Conservation (phyloP, 2,329 filamentous ascomycete genomes). For the Teratosphaeria zuluensis region DNA sequence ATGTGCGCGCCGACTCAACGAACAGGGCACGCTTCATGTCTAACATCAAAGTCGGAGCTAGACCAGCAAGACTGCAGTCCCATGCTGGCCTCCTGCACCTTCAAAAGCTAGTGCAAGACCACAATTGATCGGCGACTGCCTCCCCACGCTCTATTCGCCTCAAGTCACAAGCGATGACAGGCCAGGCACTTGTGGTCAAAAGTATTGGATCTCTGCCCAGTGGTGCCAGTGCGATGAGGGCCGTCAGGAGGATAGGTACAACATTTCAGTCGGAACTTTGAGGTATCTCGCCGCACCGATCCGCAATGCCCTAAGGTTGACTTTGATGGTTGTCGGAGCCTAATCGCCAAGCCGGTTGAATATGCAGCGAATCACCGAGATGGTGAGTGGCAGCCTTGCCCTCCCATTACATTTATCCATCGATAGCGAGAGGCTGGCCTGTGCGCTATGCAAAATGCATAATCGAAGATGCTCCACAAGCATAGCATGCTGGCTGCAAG, state of each 20-base stretch:
- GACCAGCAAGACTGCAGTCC: background rate
- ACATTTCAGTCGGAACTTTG: too few species aligned
- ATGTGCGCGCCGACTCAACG: background rate
- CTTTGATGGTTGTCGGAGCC: background rate
- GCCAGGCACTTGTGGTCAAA: background rate
- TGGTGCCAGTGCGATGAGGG: background rate
- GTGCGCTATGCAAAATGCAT: too few species aligned
- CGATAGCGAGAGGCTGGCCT: too few species aligned
- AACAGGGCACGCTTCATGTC: background rate
- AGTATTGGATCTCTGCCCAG: background rate
- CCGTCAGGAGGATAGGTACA: background rate
- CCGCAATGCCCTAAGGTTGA: background rate
- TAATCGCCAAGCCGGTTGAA: background rate
- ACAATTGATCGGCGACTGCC: background rate
- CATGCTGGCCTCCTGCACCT: background rate
- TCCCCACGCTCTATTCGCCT: background rate
- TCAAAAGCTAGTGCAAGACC: background rate
- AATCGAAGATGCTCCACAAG: too few species aligned
- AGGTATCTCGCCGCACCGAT: background rate
- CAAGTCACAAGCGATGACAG: background rate
- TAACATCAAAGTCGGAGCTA: background rate
- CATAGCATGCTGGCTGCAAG: background rate
- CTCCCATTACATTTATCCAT: too few species aligned
- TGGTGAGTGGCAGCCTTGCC: too few species aligned
- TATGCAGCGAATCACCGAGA: background rate